Base-by-base conservation (phyloP, 345 rosid species). In the Eucalyptus regnans region DNA sequence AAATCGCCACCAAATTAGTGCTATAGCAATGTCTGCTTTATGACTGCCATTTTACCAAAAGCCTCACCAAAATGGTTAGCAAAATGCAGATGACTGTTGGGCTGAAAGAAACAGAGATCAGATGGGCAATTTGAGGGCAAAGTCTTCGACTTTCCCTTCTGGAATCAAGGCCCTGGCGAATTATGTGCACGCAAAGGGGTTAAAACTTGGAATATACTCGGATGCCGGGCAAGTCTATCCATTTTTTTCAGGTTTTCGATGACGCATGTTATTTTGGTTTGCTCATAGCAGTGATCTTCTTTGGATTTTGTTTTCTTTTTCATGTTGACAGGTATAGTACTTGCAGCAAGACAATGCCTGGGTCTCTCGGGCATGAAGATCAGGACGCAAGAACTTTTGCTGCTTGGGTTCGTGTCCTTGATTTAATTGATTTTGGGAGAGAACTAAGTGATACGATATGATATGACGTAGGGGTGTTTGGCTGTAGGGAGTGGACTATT, bases 301-400 rank as follows among this genome's bases (percentile, higher is more conserved):
- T 68, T 23, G 7, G 5, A 54, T n/a, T 10, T 43, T 58, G 22
- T 8, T 8, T 7, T 8, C 25, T 23, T 64, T 46, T 87, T 68
- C 27, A 10, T 44, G 48, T 76, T 18, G 27, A 5, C 92, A 93
- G 93, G 66, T 91, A 87, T 56, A 88, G 90, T 80, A 93, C 95
- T n/a, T 94, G 97, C 90, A 93, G 97, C 90, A 92, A 90, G 84
- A 92, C 89, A 86, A 92, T 93, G 96, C 96, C 96, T 1, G 97
- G 96, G 37, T 95, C 94, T 84, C 91, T 94, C 7, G 94, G 95
- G 41, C 93, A 92, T 90, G 95, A 95, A 87, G 91, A 92, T 79
- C 94, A 92, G 90, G 96, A 95, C 90, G 94, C 95, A 43, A 90
- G 62, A 86, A 94, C 92, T 49, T 93, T 93, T 89, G 94, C 95